These are phyloP conservation scores for Lachnellula subtilissima DNA, from an alignment of 2,329 filamentous ascomycete genomes.

Conservation along the genomic window DNA sequence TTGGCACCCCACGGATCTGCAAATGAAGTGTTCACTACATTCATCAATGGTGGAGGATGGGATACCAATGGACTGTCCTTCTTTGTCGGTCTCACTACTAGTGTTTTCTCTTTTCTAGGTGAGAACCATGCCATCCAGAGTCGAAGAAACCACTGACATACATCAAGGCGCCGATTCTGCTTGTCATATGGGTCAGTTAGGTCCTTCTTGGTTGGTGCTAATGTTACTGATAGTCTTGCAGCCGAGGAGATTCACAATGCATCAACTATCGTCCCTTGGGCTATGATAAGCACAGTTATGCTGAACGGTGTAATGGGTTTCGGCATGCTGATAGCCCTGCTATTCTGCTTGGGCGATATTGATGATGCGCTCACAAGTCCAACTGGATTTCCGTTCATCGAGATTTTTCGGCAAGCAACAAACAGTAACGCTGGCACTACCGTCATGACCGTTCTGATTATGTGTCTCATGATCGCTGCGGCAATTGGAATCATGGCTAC, in stretches of 20 bases:
- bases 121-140: too few relatives aligned
- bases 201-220: background rate
- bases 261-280: slow-evolving; percentile 44
- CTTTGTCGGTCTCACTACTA: slow-evolving; percentile 39
- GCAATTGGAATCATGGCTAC: slow-evolving; percentile 35
- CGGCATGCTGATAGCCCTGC: slow-evolving; percentile 50
- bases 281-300: slow-evolving; percentile 44
- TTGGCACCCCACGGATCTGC: slow-evolving; percentile 29
- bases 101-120: slow-evolving; percentile 35
- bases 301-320: slow-evolving; percentile 51
- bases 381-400: slow-evolving; percentile 51
- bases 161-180: slow-evolving; percentile 15
- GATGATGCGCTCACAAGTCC: slow-evolving; percentile 42
- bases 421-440: slow-evolving; percentile 36
- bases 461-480: slow-evolving; percentile 33
- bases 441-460: slow-evolving; percentile 20
- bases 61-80: slow-evolving; percentile 40
- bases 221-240: too few relatives aligned
- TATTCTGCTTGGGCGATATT: slow-evolving; percentile 38
- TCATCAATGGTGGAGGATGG: slow-evolving; percentile 43
- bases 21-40: slow-evolving; percentile 39
- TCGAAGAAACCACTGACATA: too few relatives aligned
- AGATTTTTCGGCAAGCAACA: slow-evolving; percentile 46
- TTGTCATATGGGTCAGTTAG: slow-evolving; percentile 14
- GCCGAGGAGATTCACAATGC: slow-evolving; percentile 44